These are phyloP conservation scores for Fraxinus albicans DNA, from an alignment of 305 asterid species.

Conservation along the genomic window DNA sequence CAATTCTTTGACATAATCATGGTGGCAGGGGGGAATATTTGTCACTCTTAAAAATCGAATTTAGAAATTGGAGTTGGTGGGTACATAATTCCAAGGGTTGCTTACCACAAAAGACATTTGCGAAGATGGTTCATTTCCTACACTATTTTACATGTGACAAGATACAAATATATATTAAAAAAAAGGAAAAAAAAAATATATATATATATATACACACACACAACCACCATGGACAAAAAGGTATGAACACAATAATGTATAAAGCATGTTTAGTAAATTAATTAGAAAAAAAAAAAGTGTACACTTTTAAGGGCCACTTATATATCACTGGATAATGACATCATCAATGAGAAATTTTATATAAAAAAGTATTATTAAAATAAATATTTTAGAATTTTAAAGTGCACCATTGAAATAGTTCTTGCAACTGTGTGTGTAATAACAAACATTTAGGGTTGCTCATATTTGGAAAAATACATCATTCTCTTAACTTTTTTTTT, in stretches of 20 bases:
- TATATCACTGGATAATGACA: neutral
- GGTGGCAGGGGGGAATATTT: neutral
- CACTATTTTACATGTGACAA: neutral
- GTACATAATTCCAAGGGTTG: neutral
- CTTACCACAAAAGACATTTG: neutral
- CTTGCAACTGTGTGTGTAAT: neutral
- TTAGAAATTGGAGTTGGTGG: constrained; percentile 11
- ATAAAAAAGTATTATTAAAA: neutral
- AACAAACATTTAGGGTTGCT: neutral
- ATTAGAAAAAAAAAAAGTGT: neutral
- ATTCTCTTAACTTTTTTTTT: too few relatives aligned
- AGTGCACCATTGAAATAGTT: neutral
- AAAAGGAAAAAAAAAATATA: neutral
- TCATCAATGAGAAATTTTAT: neutral
- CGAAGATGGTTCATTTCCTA: neutral
- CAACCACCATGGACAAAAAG: neutral
- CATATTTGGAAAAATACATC: neutral
- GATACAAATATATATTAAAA: neutral
- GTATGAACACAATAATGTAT: neutral
- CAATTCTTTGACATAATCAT: neutral
- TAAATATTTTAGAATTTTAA: neutral
- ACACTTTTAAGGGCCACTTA: neutral
- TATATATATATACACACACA: neutral
- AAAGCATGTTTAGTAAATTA: neutral
- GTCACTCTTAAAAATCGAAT: neutral